phyloP scores from a whole-genome alignment of 768 basidiomycete genomes.

The Leucocoprinus birnbaumii region DNA sequence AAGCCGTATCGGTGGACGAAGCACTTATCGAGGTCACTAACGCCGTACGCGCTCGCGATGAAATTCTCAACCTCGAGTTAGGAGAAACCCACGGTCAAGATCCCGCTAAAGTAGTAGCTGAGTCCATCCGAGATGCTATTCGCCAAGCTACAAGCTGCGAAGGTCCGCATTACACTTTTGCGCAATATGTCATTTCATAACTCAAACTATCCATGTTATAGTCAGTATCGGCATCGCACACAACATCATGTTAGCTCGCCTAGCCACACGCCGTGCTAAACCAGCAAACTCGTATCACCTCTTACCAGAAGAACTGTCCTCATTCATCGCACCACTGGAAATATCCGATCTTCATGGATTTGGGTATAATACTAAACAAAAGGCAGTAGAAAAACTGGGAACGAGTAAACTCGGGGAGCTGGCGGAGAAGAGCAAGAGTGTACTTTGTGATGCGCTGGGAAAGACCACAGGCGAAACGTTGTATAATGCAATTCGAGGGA shows the following conservation, averaged over 20 bases:
- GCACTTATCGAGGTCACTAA: slow-evolving; percentile 87
- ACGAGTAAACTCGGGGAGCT: slow-evolving; percentile 69
- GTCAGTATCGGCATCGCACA: slow-evolving; percentile 91
- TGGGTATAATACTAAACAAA: slow-evolving; percentile 70
- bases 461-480: slow-evolving; percentile 81
- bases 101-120: slow-evolving; percentile 75
- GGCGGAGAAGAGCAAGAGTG: slow-evolving; percentile 54
- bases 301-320: slow-evolving; percentile 42
- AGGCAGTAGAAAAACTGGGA: slow-evolving; percentile 79
- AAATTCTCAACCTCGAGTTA: not conserved
- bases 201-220: slow-evolving; percentile 23
- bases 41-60: slow-evolving; percentile 35
- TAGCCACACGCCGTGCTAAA: slow-evolving; percentile 90
- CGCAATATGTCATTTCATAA: not conserved
- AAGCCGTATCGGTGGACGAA: slow-evolving; percentile 96
- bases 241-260: slow-evolving; percentile 89
- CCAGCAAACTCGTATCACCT: slow-evolving; percentile 88
- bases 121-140: slow-evolving; percentile 76
- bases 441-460: slow-evolving; percentile 73
- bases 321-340: slow-evolving; percentile 62
- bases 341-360: slow-evolving; percentile 88
- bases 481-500: slow-evolving; percentile 79
- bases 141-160: slow-evolving; percentile 81
- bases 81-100: slow-evolving; percentile 35
- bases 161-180: slow-evolving; percentile 41